Conservation (phyloP, 2,329 filamentous ascomycete genomes). For the Parafenestella ontariensis region DNA sequence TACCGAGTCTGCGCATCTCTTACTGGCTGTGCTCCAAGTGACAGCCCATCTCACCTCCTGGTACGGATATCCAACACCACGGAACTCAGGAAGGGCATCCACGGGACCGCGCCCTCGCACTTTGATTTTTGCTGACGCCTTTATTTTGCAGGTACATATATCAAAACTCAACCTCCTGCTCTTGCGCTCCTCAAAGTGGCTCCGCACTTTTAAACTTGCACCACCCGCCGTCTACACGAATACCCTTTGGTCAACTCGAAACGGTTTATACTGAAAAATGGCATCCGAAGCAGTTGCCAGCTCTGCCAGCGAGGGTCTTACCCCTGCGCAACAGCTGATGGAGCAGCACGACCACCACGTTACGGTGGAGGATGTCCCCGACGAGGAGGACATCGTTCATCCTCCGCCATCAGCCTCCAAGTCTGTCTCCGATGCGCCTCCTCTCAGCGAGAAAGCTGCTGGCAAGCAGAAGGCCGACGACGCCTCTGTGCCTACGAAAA, state of each 20-base stretch:
- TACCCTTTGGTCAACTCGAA: slow-evolving; percentile 48
- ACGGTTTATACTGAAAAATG: slow-evolving; percentile 48
- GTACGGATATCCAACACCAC: slow-evolving; percentile 10
- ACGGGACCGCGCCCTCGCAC: not conserved
- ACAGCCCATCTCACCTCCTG: slow-evolving; percentile 13
- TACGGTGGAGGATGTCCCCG: slow-evolving; percentile 80
- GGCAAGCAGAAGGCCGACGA: slow-evolving; percentile 71
- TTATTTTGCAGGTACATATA: not conserved
- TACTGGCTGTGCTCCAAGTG: slow-evolving; percentile 12
- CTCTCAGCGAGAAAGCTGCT: slow-evolving; percentile 68
- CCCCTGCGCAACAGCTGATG: slow-evolving; percentile 65
- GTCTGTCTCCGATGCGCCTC: slow-evolving; percentile 32
- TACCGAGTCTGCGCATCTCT: slow-evolving; percentile 7
- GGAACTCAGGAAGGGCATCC: not conserved
- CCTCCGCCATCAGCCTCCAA: slow-evolving; percentile 60
- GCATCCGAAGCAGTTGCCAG: slow-evolving; percentile 46
- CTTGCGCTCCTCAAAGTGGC: slow-evolving; percentile 33
- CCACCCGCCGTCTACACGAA: slow-evolving; percentile 43
- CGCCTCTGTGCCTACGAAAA: slow-evolving; percentile 44
- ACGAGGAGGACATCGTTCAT: slow-evolving; percentile 75
- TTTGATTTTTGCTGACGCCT: slow-evolving; percentile 1
- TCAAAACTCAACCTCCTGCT: not conserved
- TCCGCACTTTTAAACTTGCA: slow-evolving; percentile 30
- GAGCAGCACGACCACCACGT: slow-evolving; percentile 70
- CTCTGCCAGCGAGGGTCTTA: slow-evolving; percentile 45